Evolutionary conservation across 768 basidiomycete genomes (phyloP).

Genomic region (Trichaptum fuscoviolaceum): DNA sequence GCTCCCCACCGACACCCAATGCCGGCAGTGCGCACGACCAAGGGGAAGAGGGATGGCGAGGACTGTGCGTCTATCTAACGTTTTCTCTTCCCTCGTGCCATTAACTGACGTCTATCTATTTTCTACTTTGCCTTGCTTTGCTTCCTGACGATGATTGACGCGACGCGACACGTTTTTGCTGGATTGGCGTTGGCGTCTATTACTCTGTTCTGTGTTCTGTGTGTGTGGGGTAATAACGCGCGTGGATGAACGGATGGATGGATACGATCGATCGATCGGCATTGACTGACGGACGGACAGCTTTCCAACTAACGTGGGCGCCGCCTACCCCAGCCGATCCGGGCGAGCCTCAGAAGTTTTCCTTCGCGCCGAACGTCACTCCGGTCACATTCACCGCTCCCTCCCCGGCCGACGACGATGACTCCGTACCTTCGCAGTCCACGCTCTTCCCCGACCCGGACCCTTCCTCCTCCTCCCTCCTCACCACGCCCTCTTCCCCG

Average conservation of each 20-base stretch:
- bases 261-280: no score
- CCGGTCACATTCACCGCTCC: conserved; percentile 53
- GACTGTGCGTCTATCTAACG: background rate
- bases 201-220: no score
- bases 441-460: conserved; percentile 55
- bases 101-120: no score
- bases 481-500: conserved; percentile 54
- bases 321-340: conserved; percentile 38
- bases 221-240: no score
- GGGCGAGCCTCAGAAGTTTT: conserved; percentile 34
- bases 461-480: conserved; percentile 29
- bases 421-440: conserved; percentile 34
- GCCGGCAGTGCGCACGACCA: background rate
- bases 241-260: no score
- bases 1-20: background rate
- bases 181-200: no score
- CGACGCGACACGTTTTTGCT: no score
- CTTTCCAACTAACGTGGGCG: conserved; percentile 37
- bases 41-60: background rate
- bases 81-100: no score
- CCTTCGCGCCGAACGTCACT: conserved; percentile 55
- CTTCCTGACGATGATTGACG: no score
- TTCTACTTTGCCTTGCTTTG: no score
- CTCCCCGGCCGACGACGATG: conserved; percentile 30
- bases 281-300: no score